These are phyloP conservation scores for Roridomyces roridus DNA, from an alignment of 768 basidiomycete genomes.

Conservation along the genomic window DNA sequence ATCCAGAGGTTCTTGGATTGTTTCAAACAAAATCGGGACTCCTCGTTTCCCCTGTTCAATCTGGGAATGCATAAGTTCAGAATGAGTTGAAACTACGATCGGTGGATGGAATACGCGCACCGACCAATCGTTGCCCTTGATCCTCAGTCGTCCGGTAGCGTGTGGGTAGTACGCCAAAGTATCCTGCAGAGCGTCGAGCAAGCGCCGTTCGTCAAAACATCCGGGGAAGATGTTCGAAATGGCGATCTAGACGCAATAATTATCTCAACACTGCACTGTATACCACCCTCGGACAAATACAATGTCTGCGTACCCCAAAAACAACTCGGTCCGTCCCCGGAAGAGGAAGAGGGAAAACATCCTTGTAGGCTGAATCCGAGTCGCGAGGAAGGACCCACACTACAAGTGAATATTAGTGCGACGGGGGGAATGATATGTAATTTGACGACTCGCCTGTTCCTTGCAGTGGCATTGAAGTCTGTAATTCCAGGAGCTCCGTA, in stretches of 20 bases:
- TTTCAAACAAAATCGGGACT: not conserved
- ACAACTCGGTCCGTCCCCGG: not conserved
- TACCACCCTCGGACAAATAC: too few relatives aligned
- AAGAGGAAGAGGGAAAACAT: not conserved
- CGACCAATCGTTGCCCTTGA: not conserved
- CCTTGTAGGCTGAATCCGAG: too few relatives aligned
- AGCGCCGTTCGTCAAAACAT: not conserved
- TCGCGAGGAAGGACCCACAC: too few relatives aligned
- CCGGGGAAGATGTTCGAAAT: not conserved
- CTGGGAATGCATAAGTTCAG: too few relatives aligned
- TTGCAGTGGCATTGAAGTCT: too few relatives aligned
- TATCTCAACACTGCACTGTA: too few relatives aligned
- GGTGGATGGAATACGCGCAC: not conserved
- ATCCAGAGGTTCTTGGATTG: not conserved
- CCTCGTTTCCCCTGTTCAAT: not conserved
- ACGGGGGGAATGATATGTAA: too few relatives aligned
- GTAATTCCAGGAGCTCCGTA: too few relatives aligned
- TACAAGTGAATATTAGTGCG: too few relatives aligned
- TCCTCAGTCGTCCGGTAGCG: not conserved
- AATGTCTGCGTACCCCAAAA: not conserved
- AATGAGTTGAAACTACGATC: too few relatives aligned
- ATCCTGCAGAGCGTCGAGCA: not conserved
- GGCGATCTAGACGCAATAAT: not conserved
- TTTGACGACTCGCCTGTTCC: too few relatives aligned
- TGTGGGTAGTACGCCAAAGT: not conserved